A percentile compares a stretch with the other conserved stretches of the same genome.
Evolutionary conservation across 75 land plant species (phyloP).

Genomic region (Pinus taeda): DNA sequence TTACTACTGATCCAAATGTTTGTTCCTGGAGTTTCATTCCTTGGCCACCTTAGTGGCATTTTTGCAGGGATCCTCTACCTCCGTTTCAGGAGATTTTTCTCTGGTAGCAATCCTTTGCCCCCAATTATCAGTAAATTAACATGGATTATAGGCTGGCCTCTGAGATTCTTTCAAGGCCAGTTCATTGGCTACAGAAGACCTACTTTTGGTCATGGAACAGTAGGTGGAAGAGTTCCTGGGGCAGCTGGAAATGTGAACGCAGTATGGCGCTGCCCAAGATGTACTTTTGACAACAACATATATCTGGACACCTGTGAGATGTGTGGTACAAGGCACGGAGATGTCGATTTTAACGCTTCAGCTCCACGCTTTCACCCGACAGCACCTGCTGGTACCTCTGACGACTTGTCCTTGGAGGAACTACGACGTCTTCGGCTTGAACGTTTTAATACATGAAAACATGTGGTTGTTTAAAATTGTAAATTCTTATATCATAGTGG

Average conservation of each 20-base stretch:
- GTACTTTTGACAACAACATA: slow-evolving; percentile 66
- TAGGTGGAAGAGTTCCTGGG: background rate
- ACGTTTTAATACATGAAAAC: slow-evolving; percentile 15
- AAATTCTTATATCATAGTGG: background rate
- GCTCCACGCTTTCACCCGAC: slow-evolving; percentile 25
- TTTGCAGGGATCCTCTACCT: slow-evolving; percentile 83
- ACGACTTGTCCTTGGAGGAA: slow-evolving; percentile 6
- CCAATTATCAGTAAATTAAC: slow-evolving; percentile 25
- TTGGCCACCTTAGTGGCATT: slow-evolving; percentile 89
- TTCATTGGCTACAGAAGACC: slow-evolving; percentile 5
- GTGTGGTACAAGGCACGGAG: slow-evolving; percentile 60
- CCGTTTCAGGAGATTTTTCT: slow-evolving; percentile 18
- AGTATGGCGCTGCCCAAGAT: slow-evolving; percentile 70
- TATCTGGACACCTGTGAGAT: slow-evolving; percentile 64
- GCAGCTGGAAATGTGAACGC: background rate
- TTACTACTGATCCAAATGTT: slow-evolving; percentile 82
- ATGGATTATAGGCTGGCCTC: slow-evolving; percentile 43
- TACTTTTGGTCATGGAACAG: slow-evolving; percentile 6
- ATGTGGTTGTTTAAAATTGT: slow-evolving; percentile 2
- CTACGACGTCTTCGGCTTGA: background rate
- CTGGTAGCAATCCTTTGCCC: slow-evolving; percentile 40
- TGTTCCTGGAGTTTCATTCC: slow-evolving; percentile 85
- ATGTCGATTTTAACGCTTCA: slow-evolving; percentile 12
- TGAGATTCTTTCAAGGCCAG: slow-evolving; percentile 20
- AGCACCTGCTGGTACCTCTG: background rate